Base-by-base conservation (phyloP, 2,329 filamentous ascomycete genomes). In the Botrytis paeoniae region DNA sequence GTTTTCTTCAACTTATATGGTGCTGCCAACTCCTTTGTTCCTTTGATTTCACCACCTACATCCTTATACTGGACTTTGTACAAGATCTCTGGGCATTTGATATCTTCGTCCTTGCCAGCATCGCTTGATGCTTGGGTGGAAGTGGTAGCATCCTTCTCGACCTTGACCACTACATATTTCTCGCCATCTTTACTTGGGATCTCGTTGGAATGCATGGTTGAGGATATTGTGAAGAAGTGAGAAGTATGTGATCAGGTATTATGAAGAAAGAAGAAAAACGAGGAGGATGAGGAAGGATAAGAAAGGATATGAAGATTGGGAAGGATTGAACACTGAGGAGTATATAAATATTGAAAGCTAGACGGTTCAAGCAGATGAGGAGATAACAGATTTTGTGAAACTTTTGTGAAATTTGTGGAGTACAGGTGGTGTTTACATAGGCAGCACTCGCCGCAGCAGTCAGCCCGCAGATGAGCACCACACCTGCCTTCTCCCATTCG, bases 61-160 rank as follows among this genome's bases (percentile, higher is more conserved):
- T 76, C 75, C 54, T 77, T 77, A 59, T 77, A 77, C 43, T 77
- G 75, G 45, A 77, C 76, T 51, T 77, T 76, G 60, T 77, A 77
- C 7, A 77, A 39, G 39, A 77, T 77, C 39, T 76, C 73, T 16
- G 76, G 76, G 39, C 75, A 77, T 65, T 77, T 62, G 3, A 51
- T 59, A 65, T 71, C 74, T 35, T 74, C 71, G 37, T 69, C 74
- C 25, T 73, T 70, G 5, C 54, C 73, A 20, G 72, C 65, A 66
- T 76, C 71, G 66, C 71, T 75, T 48, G 75, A 69, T 41, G 62
- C 57, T 29, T 66, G 61, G 3, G 65, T 32, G 10, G 73, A 60
- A 39, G 69, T 75, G 16, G 54, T 48, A 32, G 64, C 64, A 32
- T 74, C 65, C 29, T 73, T 68, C 29, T 70, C 73, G 43, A 71